Evolutionary conservation across 768 basidiomycete species (phyloP).

Genomic region (Austroboletus eburneus): DNA sequence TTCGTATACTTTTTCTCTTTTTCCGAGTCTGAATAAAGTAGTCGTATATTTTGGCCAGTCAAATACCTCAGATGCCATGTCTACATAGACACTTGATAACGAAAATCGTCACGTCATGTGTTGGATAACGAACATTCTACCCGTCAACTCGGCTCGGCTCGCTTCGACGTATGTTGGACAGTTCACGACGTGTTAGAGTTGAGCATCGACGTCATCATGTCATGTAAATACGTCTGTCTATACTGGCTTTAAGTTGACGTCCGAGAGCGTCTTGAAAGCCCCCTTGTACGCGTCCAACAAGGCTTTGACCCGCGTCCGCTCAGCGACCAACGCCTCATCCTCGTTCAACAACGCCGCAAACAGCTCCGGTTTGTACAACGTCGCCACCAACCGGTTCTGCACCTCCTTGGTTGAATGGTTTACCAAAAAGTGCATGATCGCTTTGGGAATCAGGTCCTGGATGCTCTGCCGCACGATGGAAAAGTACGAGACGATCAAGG

Average conservation of each 20-base stretch:
- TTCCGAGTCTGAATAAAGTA: constrained; percentile 21
- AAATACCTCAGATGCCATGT: no score
- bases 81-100: no score
- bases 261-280: constrained; percentile 82
- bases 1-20: constrained; percentile 21
- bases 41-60: constrained; percentile 14
- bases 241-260: constrained; percentile 69
- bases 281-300: constrained; percentile 95
- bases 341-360: constrained; percentile 91
- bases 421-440: constrained; percentile 97
- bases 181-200: neutral
- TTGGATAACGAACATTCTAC: no score
- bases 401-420: constrained; percentile 96
- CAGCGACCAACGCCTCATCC: constrained; percentile 92
- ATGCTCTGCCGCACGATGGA: constrained; percentile 94
- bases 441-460: constrained; percentile 95
- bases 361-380: constrained; percentile 91
- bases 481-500: constrained; percentile 94
- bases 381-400: constrained; percentile 92
- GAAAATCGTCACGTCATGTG: no score
- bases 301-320: constrained; percentile 90
- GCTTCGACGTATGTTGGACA: no score
- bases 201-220: neutral
- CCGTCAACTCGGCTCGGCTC: no score
- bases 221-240: constrained; percentile 20